Conservation (phyloP, 768 basidiomycete species). For the Amanita pallidorosea region DNA sequence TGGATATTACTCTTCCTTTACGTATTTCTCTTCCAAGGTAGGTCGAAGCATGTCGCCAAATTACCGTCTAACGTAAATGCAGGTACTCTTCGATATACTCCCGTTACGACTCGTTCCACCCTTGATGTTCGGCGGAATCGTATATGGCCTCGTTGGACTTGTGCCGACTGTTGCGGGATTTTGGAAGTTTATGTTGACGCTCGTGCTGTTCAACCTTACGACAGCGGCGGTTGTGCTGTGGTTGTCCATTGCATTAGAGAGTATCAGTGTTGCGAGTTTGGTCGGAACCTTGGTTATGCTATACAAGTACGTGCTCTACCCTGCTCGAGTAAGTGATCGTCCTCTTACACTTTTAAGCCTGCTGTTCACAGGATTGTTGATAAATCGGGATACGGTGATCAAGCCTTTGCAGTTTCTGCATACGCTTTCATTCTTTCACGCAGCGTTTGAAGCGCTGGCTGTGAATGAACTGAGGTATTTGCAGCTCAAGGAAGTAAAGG, state of each 20-base stretch:
- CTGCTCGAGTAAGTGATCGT: not conserved
- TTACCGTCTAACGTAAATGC: not conserved
- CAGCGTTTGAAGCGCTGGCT: slow-evolving; percentile 94
- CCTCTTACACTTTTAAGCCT: slow-evolving; percentile 37
- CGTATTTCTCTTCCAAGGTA: slow-evolving; percentile 93
- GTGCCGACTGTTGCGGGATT: slow-evolving; percentile 84
- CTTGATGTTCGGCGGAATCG: slow-evolving; percentile 89
- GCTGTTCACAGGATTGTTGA: slow-evolving; percentile 89
- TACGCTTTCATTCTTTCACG: slow-evolving; percentile 95
- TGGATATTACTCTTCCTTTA: slow-evolving; percentile 95
- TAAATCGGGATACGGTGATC: slow-evolving; percentile 83
- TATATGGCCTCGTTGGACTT: slow-evolving; percentile 90
- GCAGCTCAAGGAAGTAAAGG: slow-evolving; percentile 85
- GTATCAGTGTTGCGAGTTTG: slow-evolving; percentile 81
- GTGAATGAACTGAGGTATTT: slow-evolving; percentile 95
- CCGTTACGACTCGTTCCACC: slow-evolving; percentile 93
- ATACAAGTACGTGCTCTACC: slow-evolving; percentile 69
- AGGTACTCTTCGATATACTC: slow-evolving; percentile 94
- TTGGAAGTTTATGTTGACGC: slow-evolving; percentile 97
- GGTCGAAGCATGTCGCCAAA: slow-evolving; percentile 1
- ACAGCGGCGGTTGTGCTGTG: slow-evolving; percentile 88
- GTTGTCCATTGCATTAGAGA: slow-evolving; percentile 82
- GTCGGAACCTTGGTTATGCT: slow-evolving; percentile 96
- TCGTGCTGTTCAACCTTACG: slow-evolving; percentile 94
- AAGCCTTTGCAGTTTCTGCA: slow-evolving; percentile 75